Evolutionary conservation across 148 eudicot genomes (phyloP).

Genomic region (Polygonum aviculare): DNA sequence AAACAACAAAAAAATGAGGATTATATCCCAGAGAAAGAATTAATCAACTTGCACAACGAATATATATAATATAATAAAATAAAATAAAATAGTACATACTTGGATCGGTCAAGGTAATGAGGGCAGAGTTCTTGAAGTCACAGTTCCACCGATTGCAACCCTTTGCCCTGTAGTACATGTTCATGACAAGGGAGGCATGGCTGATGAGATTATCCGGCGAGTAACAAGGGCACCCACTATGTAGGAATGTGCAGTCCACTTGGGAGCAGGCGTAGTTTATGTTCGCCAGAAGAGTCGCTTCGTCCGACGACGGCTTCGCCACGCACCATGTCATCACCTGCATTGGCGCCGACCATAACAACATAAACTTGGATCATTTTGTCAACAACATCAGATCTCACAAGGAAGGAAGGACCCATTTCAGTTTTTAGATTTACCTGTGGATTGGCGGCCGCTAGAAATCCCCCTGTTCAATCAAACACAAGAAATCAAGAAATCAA

Average conservation of each 20-base stretch:
- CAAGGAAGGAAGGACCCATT: background rate
- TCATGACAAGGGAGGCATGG: constrained; percentile 79
- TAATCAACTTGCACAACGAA: too few relatives aligned
- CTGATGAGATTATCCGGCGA: constrained; percentile 52
- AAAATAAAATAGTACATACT: constrained; percentile 31
- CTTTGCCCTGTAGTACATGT: constrained; percentile 51
- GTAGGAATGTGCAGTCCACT: constrained; percentile 52
- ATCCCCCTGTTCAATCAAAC: background rate
- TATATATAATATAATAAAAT: too few relatives aligned
- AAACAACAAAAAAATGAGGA: background rate
- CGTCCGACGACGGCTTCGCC: constrained; percentile 65
- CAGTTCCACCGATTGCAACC: constrained; percentile 66
- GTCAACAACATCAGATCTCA: background rate
- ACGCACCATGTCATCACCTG: constrained; percentile 78
- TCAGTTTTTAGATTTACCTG: background rate
- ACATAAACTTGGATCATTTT: too few relatives aligned
- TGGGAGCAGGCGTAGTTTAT: constrained; percentile 60
- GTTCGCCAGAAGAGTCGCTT: constrained; percentile 30
- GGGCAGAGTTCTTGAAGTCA: constrained; percentile 52
- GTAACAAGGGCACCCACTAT: constrained; percentile 43
- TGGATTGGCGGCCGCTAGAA: background rate
- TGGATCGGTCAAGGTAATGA: constrained; percentile 52
- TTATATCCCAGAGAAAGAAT: too few relatives aligned
- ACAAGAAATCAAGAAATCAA: too few relatives aligned
- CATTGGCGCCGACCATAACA: too few relatives aligned